These are phyloP conservation scores for Phytophthora foliorum DNA, from an alignment of 352 stramenopile species.

Conservation along the genomic window DNA sequence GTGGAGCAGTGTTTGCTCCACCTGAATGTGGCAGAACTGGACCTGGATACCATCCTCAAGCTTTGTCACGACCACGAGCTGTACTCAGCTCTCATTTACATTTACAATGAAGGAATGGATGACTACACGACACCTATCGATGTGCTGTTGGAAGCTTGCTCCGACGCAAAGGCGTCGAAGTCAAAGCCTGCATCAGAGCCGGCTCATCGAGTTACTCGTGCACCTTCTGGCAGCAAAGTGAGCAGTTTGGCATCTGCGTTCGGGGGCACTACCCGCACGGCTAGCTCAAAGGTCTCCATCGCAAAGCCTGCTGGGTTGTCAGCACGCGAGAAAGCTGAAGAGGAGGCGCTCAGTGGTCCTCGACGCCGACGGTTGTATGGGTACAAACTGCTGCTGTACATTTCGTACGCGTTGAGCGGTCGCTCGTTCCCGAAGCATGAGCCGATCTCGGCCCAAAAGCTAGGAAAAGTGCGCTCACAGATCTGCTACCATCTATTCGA, in stretches of 20 bases:
- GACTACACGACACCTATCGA: conserved; percentile 95
- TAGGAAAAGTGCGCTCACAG: conserved; percentile 75
- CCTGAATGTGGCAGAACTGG: conserved; percentile 94
- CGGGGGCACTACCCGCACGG: conserved; percentile 53
- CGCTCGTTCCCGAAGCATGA: conserved; percentile 91
- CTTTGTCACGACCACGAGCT: conserved; percentile 93
- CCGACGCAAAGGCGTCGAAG: conserved; percentile 54
- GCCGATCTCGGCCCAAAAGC: conserved; percentile 66
- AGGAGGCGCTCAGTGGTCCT: conserved; percentile 63
- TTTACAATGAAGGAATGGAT: conserved; percentile 94
- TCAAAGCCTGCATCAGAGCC: conserved; percentile 24
- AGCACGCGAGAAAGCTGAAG: conserved; percentile 41
- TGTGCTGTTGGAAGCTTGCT: conserved; percentile 86
- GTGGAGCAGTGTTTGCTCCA: conserved; percentile 96
- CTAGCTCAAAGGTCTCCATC: conserved; percentile 46
- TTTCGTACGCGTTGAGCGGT: conserved; percentile 93
- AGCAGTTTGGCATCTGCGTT: conserved; percentile 76
- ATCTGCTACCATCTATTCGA: conserved; percentile 92
- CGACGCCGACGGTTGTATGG: conserved; percentile 76
- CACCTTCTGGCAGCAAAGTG: conserved; percentile 57
- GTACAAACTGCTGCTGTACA: conserved; percentile 92
- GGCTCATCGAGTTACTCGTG: conserved; percentile 27
- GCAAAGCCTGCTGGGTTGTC: conserved; percentile 40
- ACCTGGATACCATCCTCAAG: conserved; percentile 95
- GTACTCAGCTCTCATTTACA: conserved; percentile 95